A percentile compares a stretch with the other conserved stretches of the same genome.
phyloP scores from a whole-genome alignment of 2,329 filamentous ascomycete genomes.

The Aspergillus thermomutatus region DNA sequence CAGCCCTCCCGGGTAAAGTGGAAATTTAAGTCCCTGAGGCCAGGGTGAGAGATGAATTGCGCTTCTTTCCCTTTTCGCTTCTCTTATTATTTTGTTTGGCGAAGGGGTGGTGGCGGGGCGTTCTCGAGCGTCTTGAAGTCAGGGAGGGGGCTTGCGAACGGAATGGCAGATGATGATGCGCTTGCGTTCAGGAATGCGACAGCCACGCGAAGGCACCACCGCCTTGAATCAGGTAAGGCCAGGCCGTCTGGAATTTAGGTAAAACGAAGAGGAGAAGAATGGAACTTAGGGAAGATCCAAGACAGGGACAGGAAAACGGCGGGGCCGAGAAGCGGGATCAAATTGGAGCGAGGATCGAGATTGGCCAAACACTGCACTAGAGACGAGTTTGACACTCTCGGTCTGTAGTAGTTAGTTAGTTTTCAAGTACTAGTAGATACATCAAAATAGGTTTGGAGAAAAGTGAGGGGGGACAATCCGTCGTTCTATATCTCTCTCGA shows the following conservation, averaged over 20 bases:
- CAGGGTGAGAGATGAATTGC: no score
- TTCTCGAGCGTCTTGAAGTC: not conserved
- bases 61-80: not conserved
- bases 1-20: slow-evolving; percentile 20
- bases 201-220: not conserved
- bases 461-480: not conserved
- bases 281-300: not conserved
- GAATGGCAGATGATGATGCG: not conserved
- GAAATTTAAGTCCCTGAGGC: not conserved
- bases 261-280: not conserved
- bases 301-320: not conserved
- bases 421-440: no score
- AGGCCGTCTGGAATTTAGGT: not conserved
- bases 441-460: not conserved
- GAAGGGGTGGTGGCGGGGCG: not conserved
- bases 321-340: not conserved
- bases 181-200: not conserved
- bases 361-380: not conserved
- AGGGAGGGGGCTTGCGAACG: not conserved
- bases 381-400: not conserved
- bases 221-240: not conserved
- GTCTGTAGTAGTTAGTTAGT: no score
- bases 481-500: not conserved
- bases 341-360: not conserved
- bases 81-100: not conserved